Conservation (phyloP, 2,329 filamentous ascomycete genomes). For the Rhexocercosporidium sp. region DNA sequence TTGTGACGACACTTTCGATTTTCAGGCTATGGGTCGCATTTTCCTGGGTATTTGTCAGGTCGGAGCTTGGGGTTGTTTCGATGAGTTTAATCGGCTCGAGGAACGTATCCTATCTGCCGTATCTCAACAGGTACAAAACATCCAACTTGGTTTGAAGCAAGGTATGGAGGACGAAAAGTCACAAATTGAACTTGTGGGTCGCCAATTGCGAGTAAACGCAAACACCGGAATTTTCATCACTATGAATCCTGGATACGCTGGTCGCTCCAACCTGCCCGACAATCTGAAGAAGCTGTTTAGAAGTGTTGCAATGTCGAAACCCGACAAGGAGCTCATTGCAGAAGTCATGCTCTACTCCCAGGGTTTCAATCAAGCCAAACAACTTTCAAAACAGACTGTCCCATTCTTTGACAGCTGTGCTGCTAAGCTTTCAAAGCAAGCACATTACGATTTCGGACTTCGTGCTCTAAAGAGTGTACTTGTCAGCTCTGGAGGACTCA, state of each 20-base stretch:
- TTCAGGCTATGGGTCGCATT: slow-evolving; percentile 99
- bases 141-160: slow-evolving; percentile 92
- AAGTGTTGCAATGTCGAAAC: slow-evolving; percentile 99
- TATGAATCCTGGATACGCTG: slow-evolving; percentile 99
- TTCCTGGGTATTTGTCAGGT: slow-evolving; percentile 99
- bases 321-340: slow-evolving; percentile 98
- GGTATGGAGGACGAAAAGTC: slow-evolving; percentile 79
- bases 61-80: slow-evolving; percentile 99
- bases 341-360: slow-evolving; percentile 99
- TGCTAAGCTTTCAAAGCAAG: slow-evolving; percentile 84
- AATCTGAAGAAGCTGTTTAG: slow-evolving; percentile 99
- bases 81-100: slow-evolving; percentile 99
- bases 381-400: slow-evolving; percentile 91
- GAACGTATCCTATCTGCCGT: slow-evolving; percentile 97
- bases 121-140: slow-evolving; percentile 99
- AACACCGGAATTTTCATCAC: slow-evolving; percentile 99
- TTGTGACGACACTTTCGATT: slow-evolving; percentile 99
- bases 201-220: slow-evolving; percentile 84
- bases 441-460: slow-evolving; percentile 98
- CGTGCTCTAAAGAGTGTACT: slow-evolving; percentile 98
- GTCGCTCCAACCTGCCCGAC: slow-evolving; percentile 95
- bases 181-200: slow-evolving; percentile 92
- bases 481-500: slow-evolving; percentile 94
- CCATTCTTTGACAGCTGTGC: slow-evolving; percentile 97
- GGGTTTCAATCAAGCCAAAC: slow-evolving; percentile 95